Evolutionary conservation across 2,329 filamentous ascomycete species (phyloP), one percentile per base, ranked within the genome.

Genomic region (Aspergillaceae sp.): DNA sequence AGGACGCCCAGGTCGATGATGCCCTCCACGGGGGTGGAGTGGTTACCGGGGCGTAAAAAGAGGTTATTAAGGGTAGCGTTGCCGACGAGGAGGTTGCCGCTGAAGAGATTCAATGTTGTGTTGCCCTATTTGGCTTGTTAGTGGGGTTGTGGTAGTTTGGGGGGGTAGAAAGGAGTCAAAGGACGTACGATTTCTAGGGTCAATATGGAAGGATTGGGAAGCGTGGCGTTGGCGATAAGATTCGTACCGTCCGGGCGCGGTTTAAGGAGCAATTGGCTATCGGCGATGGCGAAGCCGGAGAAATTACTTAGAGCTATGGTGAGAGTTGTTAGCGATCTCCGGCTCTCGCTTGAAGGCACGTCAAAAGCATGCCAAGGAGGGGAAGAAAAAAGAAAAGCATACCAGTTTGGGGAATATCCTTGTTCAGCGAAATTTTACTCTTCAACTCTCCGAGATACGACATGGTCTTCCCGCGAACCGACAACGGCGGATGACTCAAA

Each of bases 141-240:
- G 37, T 30, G 7, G 8, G 2, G 26, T 33, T 28, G 6, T 5
- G 35, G 35, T 26, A 27, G 3, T n/a, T 38, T 26, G 36, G 36
- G 36, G 4, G 19, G 19, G 5, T 28, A 6, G 0, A 7, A 35
- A 26, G 11, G 30, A 11, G 8, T 6, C 29, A n/a, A n/a, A n/a
- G 8, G 5, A 48, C 58, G n/a, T 52, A 61, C 59, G 48, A 82
- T 71, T 40, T 73, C 69, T 41, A 80, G 59, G 3, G 72, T 79
- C 60, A 79, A 62, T 29, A 77, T 66, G 1, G 76, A 78, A 0
- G 76, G 78, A 56, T 82, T 82, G 46, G 77, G 77, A 35, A 82
- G 74, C 32, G 63, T 69, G 44, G 76, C 73, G 41, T 68, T 73
- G 54, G 74, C 79, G 30, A 72, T 47, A 44, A 80, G 66, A 53